A percentile compares a stretch with the other conserved stretches of the same genome.
Conservation (phyloP, 768 basidiomycete species). For the Aureoboletus auriporus region DNA sequence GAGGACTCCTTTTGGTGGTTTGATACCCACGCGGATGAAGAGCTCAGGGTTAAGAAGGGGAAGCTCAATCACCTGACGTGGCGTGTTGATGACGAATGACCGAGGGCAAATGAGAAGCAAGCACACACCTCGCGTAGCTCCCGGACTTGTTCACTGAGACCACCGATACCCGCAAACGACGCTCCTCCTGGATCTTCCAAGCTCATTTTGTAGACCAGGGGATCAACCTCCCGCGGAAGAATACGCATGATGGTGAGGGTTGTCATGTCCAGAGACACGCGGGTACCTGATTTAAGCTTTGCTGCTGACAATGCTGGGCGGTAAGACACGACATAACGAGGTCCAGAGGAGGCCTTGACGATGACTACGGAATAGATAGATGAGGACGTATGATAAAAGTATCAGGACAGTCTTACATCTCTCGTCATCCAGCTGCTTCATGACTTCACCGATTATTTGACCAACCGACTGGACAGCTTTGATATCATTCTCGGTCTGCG, state of each 20-base stretch:
- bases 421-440: slow-evolving; percentile 98
- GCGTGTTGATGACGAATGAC: background rate
- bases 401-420: slow-evolving; percentile 60
- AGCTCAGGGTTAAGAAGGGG: slow-evolving; percentile 92
- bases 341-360: slow-evolving; percentile 97
- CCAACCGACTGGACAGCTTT: slow-evolving; percentile 98
- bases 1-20: slow-evolving; percentile 92
- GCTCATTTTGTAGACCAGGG: slow-evolving; percentile 99
- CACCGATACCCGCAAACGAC: slow-evolving; percentile 95
- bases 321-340: slow-evolving; percentile 97
- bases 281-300: slow-evolving; percentile 90
- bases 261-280: slow-evolving; percentile 99
- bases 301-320: slow-evolving; percentile 87
- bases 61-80: slow-evolving; percentile 82
- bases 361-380: slow-evolving; percentile 57
- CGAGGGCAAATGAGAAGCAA: background rate
- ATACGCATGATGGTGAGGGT: slow-evolving; percentile 99
- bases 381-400: background rate
- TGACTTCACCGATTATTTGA: slow-evolving; percentile 97
- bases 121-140: slow-evolving; percentile 84
- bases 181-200: slow-evolving; percentile 95
- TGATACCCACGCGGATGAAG: slow-evolving; percentile 93
- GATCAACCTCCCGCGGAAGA: slow-evolving; percentile 95
- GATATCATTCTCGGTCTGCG: slow-evolving; percentile 97
- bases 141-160: slow-evolving; percentile 91